A percentile compares a stretch with the other conserved stretches of the same genome.
Conservation (phyloP, 2,329 filamentous ascomycete species). For the Clarireedia sp. region DNA sequence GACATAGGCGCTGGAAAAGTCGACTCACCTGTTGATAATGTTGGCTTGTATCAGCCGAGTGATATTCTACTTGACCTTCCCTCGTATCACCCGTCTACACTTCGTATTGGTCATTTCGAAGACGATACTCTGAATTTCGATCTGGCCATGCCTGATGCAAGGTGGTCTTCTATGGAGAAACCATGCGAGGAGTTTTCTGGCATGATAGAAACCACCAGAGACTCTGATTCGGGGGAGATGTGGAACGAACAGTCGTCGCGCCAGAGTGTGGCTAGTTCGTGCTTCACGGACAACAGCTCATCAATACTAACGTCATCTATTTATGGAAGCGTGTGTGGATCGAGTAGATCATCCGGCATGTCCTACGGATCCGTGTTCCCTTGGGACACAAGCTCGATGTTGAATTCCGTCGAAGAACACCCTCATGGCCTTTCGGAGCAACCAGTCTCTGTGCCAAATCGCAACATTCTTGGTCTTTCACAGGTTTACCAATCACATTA, state of each 20-base stretch:
- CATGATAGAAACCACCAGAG: not conserved
- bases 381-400: constrained; percentile 15
- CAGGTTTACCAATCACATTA: no score
- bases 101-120: not conserved
- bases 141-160: not conserved
- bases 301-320: constrained; percentile 4
- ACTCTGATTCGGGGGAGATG: not conserved
- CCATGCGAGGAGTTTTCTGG: not conserved
- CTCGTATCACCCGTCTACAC: not conserved
- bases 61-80: not conserved
- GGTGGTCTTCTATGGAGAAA: not conserved
- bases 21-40: not conserved
- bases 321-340: not conserved
- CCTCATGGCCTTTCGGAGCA: not conserved
- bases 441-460: not conserved
- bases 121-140: not conserved
- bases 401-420: not conserved
- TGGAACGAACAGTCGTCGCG: not conserved
- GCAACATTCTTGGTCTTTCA: not conserved
- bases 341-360: constrained; percentile 11
- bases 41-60: not conserved
- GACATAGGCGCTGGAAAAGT: not conserved
- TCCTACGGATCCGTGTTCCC: constrained; percentile 13
- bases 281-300: constrained; percentile 9
- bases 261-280: not conserved